These are phyloP conservation scores for Eimeria praecox DNA, from an alignment of 169 alveolate species.

Conservation along the genomic window DNA sequence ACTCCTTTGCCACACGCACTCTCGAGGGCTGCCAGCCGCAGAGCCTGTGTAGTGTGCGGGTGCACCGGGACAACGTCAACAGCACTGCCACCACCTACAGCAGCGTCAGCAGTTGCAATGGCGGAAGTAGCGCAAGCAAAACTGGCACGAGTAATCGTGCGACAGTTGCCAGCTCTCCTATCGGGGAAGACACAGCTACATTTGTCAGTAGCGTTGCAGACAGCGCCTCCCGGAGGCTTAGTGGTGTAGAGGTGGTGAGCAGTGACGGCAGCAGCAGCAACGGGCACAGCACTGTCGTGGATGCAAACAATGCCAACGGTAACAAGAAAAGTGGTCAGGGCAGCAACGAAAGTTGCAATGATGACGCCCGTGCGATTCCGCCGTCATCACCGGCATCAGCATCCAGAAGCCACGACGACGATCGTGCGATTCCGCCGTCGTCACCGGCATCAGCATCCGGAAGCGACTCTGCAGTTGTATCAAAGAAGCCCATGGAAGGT, in stretches of 20 bases:
- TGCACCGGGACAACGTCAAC: neutral
- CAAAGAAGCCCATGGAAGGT: neutral
- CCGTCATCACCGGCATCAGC: neutral
- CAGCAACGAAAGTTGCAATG: neutral
- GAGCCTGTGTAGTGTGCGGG: neutral
- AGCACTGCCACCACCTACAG: neutral
- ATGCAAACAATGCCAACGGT: neutral
- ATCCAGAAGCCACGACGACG: neutral
- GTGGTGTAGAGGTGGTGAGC: neutral
- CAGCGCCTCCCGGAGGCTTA: neutral
- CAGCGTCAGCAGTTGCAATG: neutral
- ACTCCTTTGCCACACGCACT: conserved; percentile 59
- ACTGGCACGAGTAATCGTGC: neutral
- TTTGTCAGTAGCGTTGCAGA: neutral
- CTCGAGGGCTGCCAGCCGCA: neutral
- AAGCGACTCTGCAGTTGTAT: neutral
- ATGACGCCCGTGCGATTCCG: neutral
- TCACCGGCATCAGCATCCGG: neutral
- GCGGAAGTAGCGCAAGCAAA: neutral
- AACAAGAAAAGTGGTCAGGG: neutral
- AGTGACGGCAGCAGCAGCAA: neutral
- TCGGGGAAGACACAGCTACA: neutral
- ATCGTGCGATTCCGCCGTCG: neutral
- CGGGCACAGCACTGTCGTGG: neutral
- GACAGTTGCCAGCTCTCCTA: neutral